These are phyloP conservation scores for Pulveroboletus sp. DNA, from an alignment of 768 basidiomycete species.

Conservation along the genomic window DNA sequence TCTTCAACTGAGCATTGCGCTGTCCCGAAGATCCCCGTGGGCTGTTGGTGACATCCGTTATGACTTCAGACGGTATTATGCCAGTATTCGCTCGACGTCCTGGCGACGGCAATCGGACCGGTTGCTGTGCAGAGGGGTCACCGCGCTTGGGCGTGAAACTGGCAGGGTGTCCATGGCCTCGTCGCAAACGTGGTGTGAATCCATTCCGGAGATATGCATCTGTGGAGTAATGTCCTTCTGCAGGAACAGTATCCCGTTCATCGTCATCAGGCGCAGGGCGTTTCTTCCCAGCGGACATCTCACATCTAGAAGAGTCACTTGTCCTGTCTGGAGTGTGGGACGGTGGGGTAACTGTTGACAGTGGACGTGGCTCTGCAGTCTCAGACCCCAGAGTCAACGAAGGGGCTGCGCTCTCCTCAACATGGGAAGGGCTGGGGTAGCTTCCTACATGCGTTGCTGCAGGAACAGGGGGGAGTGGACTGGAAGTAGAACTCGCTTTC, in stretches of 20 bases:
- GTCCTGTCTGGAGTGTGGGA: slow-evolving; percentile 47
- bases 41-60: slow-evolving; percentile 65
- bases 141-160: slow-evolving; percentile 73
- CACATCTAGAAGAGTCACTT: slow-evolving; percentile 28
- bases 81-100: slow-evolving; percentile 40
- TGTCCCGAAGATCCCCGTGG: slow-evolving; percentile 36
- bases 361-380: slow-evolving; percentile 45
- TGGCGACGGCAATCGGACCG: slow-evolving; percentile 40
- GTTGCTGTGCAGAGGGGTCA: slow-evolving; percentile 35
- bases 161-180: slow-evolving; percentile 51
- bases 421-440: slow-evolving; percentile 7
- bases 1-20: slow-evolving; percentile 31
- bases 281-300: slow-evolving; percentile 55
- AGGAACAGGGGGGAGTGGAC: slow-evolving; percentile 14
- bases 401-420: slow-evolving; percentile 38
- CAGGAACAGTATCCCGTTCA: slow-evolving; percentile 55
- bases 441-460: background rate
- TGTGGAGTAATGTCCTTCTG: slow-evolving; percentile 54
- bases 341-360: slow-evolving; percentile 15
- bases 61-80: slow-evolving; percentile 32
- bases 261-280: slow-evolving; percentile 76
- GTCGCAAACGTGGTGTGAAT: slow-evolving; percentile 59
- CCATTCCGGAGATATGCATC: slow-evolving; percentile 35
- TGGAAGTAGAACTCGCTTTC: slow-evolving; percentile 3
- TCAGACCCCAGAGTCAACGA: slow-evolving; percentile 42